Evolutionary conservation across 2,329 filamentous ascomycete species (phyloP), one percentile per base, ranked within the genome.

Genomic region (Penicillium decumbens): DNA sequence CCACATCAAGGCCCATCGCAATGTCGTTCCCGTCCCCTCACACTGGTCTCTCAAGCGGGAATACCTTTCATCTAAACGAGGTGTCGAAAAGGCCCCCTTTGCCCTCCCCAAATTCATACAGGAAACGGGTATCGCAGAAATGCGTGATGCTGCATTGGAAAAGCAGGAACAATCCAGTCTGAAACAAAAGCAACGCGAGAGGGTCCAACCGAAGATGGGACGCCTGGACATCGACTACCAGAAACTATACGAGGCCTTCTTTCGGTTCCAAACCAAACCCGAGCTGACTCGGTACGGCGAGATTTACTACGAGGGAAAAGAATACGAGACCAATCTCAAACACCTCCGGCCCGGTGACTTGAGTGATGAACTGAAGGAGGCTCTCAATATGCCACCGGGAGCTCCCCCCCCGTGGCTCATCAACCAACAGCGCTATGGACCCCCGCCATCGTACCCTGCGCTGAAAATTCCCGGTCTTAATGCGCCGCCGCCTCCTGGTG

Each of bases 221-320:
- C 95, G 93, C 70, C 79, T 98, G 43, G 93, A 98, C 69, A 97
- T 98, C 59, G 93, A 98, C 71, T 98, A 98, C 70, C 89, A 95
- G 67, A 96, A 93, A 70, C 83, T 97, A 47, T 97, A 97, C 73
- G 93, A 97, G 67, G 93, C 93, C 3, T 98, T 98, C 77, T 98
- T 98, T 77, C 83, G 90, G 51, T 95, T 95, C 67, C 93, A 98
- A 74, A 95, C 89, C 35, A 98, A 98, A 72, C 93, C 93, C 0
- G 85, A 90, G 60, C 75, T 98, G 55, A 97, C 93, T 28, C 82
- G 91, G 38, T 98, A 95, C 62, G 93, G 93, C 35, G 93, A 98
- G 70, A 91, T 98, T n/a, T 98, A 98, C 72, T 97, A 97, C 69
- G 93, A 98, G 72, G 93, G 93, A 66, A 98, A 98, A 70, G 93